Percentiles rank a stretch among this genome's conserved stretches.
phyloP scores from a whole-genome alignment of 163 green algal species.

The Chloroidium sp. region DNA sequence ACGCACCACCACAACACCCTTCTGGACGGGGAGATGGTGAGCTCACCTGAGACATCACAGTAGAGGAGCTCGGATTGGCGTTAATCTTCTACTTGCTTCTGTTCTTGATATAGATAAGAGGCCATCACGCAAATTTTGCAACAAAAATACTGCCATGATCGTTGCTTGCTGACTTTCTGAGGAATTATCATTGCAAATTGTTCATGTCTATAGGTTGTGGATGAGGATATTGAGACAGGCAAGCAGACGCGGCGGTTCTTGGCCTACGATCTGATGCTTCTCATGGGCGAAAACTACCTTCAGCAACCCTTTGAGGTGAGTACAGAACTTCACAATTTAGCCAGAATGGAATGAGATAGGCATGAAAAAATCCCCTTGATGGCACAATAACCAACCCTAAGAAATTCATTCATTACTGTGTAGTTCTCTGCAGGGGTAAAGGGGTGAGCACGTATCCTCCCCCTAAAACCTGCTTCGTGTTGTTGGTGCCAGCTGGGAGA shows the following conservation, averaged over 20 bases:
- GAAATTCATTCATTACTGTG: too few species aligned
- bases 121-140: neutral
- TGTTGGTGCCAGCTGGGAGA: too few species aligned
- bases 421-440: too few species aligned
- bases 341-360: neutral
- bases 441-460: too few species aligned
- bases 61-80: too few species aligned
- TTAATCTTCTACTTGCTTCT: too few species aligned
- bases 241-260: constrained; percentile 50
- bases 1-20: constrained; percentile 47
- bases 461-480: too few species aligned
- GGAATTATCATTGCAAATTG: too few species aligned
- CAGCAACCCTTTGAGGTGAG: constrained; percentile 46
- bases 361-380: neutral
- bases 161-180: too few species aligned
- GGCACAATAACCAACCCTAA: too few species aligned
- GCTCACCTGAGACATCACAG: too few species aligned
- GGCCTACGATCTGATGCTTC: constrained; percentile 71
- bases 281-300: constrained; percentile 37
- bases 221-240: constrained; percentile 48
- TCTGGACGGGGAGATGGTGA: constrained; percentile 95
- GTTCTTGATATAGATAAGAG: too few species aligned
- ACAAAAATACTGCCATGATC: neutral
- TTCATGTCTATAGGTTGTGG: constrained; percentile 31
- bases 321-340: neutral